phyloP scores from a whole-genome alignment of 2,329 filamentous ascomycete genomes.

The Calonectria fujianensis region DNA sequence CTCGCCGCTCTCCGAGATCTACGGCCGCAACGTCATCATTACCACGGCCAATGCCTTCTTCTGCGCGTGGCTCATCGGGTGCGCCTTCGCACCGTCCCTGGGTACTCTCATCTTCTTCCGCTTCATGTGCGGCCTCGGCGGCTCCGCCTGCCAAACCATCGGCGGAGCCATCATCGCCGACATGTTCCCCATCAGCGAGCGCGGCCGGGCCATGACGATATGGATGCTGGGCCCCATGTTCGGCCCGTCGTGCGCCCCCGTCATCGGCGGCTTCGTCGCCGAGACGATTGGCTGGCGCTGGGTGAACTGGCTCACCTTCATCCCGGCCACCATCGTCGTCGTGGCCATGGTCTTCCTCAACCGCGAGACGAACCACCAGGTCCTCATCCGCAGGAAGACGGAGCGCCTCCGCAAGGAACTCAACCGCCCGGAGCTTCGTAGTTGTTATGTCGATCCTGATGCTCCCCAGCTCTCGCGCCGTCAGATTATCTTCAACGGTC shows the following conservation, averaged over 20 bases:
- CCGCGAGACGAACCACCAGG: constrained; percentile 65
- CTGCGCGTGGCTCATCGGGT: constrained; percentile 78
- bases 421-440: constrained; percentile 62
- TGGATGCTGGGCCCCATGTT: constrained; percentile 76
- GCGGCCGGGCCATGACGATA: constrained; percentile 69
- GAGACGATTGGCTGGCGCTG: constrained; percentile 72
- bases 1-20: constrained; percentile 78
- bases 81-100: constrained; percentile 75
- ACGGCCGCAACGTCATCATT: constrained; percentile 76
- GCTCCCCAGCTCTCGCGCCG: constrained; percentile 49
- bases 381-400: constrained; percentile 71
- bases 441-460: constrained; percentile 66
- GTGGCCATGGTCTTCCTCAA: constrained; percentile 54
- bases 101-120: constrained; percentile 74
- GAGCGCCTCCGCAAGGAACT: constrained; percentile 66
- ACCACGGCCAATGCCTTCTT: constrained; percentile 76
- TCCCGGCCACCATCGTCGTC: constrained; percentile 59
- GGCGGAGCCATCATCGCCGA: constrained; percentile 74
- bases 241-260: constrained; percentile 69
- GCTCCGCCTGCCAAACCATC: constrained; percentile 72
- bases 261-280: constrained; percentile 70
- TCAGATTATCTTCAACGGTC: constrained; percentile 66
- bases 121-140: constrained; percentile 76
- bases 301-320: constrained; percentile 72
- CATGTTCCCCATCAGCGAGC: constrained; percentile 68